Evolutionary conservation across 768 basidiomycete species (phyloP).

Genomic region (Rhodocollybia butyracea): DNA sequence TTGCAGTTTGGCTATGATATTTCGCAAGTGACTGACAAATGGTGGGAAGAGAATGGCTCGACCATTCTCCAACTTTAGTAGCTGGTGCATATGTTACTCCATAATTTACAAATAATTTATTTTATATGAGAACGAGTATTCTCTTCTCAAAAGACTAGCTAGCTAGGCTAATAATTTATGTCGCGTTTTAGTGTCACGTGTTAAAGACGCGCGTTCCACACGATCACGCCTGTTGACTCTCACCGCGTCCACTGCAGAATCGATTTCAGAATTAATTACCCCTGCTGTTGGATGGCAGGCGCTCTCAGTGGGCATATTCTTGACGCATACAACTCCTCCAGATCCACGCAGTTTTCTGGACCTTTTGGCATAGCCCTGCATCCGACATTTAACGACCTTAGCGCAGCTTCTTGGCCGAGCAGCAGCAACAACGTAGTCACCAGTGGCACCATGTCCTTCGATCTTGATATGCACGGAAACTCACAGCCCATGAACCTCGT

Average conservation of each 20-base stretch:
- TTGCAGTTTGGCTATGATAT: neutral
- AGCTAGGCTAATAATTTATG: too few species aligned
- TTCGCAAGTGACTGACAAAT: neutral
- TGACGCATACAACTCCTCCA: neutral
- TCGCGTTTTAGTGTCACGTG: too few species aligned
- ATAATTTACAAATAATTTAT: too few species aligned
- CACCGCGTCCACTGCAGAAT: neutral
- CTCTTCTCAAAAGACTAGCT: too few species aligned
- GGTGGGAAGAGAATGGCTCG: neutral
- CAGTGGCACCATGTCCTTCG: constrained; percentile 60
- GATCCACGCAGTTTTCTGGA: neutral
- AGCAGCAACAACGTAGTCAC: constrained; percentile 29
- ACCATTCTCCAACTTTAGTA: neutral
- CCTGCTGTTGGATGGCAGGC: constrained; percentile 5
- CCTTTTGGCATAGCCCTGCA: constrained; percentile 6
- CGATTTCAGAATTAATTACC: neutral
- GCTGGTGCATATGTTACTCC: neutral
- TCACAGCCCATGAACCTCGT: constrained; percentile 14
- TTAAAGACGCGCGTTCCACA: neutral
- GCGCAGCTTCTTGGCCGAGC: neutral
- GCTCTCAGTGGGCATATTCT: constrained; percentile 7
- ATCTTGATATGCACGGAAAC: constrained; percentile 55
- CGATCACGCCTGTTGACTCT: neutral
- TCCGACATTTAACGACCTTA: neutral
- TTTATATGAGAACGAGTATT: too few species aligned